A percentile compares a stretch with the other conserved stretches of the same genome.
phyloP scores from a whole-genome alignment of 78 protist species.

The Dictyostelium capitatum region DNA sequence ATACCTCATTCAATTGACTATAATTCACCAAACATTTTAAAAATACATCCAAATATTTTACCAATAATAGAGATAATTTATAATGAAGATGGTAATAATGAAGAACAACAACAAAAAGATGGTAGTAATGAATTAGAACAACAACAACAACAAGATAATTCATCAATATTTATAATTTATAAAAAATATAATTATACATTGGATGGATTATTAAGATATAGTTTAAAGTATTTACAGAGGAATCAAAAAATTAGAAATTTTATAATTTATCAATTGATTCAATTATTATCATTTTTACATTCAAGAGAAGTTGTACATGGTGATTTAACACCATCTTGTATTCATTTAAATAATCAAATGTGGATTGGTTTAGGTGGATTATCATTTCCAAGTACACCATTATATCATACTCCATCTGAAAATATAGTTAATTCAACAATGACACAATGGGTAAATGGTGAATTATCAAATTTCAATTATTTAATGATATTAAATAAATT shows the following conservation, averaged over 20 bases:
- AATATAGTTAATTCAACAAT: not conserved
- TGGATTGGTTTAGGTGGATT: constrained; percentile 74
- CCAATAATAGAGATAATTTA: constrained; percentile 59
- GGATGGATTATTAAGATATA: constrained; percentile 63
- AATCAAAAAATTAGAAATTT: constrained; percentile 44
- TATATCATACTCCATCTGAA: constrained; percentile 9
- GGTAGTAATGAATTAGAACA: not conserved
- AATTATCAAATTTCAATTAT: constrained; percentile 83
- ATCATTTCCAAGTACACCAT: constrained; percentile 27
- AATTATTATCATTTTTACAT: constrained; percentile 44
- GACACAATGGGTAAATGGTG: constrained; percentile 74
- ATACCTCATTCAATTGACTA: constrained; percentile 76
- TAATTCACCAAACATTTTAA: constrained; percentile 32
- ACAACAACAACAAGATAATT: not conserved
- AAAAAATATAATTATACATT: constrained; percentile 49
- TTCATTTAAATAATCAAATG: constrained; percentile 44
- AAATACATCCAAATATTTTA: constrained; percentile 57
- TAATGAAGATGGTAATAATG: not conserved
- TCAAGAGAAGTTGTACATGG: constrained; percentile 68
- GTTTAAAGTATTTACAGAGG: constrained; percentile 28
- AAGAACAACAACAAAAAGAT: not conserved
- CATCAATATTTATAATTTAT: not conserved
- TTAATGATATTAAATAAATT: constrained; percentile 81
- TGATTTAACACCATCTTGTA: constrained; percentile 46
- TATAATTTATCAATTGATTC: constrained; percentile 63